Percentiles rank a stretch among this genome's conserved stretches.
Conservation (phyloP, 371 early-diverging fungal genomes). For the Mucor piriformis region DNA sequence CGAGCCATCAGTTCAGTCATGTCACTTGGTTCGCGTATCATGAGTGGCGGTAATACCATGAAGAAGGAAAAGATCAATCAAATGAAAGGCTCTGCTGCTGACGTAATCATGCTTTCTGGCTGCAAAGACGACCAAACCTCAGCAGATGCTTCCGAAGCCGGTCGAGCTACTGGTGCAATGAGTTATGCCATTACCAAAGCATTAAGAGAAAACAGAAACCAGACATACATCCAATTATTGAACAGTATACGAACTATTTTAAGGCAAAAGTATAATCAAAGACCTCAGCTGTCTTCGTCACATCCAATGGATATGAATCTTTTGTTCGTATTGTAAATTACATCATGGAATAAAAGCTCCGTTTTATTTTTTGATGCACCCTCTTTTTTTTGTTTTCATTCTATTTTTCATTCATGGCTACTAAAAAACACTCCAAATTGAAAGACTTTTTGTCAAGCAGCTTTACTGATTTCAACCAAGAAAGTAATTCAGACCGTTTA, state of each 20-base stretch:
- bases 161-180: constrained; percentile 84
- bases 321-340: constrained; percentile 64
- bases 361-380: neutral
- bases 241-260: constrained; percentile 72
- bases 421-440: constrained; percentile 20
- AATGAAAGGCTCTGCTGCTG: constrained; percentile 68
- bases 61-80: constrained; percentile 38
- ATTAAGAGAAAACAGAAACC: constrained; percentile 61
- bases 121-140: constrained; percentile 90
- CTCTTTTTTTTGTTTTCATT: constrained; percentile 2
- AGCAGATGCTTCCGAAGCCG: constrained; percentile 77
- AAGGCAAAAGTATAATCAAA: constrained; percentile 72
- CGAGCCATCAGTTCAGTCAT: constrained; percentile 53
- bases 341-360: neutral
- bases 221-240: constrained; percentile 78
- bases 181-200: constrained; percentile 74
- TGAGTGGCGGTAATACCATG: constrained; percentile 19
- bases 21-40: constrained; percentile 47
- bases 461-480: constrained; percentile 27
- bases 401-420: constrained; percentile 18
- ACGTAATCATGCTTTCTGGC: constrained; percentile 88
- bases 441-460: constrained; percentile 20
- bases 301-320: constrained; percentile 79
- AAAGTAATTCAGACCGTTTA: constrained; percentile 23
- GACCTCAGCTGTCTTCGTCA: constrained; percentile 82